phyloP scores from a whole-genome alignment of 805 yeast species.

The Saitoella complicata region DNA sequence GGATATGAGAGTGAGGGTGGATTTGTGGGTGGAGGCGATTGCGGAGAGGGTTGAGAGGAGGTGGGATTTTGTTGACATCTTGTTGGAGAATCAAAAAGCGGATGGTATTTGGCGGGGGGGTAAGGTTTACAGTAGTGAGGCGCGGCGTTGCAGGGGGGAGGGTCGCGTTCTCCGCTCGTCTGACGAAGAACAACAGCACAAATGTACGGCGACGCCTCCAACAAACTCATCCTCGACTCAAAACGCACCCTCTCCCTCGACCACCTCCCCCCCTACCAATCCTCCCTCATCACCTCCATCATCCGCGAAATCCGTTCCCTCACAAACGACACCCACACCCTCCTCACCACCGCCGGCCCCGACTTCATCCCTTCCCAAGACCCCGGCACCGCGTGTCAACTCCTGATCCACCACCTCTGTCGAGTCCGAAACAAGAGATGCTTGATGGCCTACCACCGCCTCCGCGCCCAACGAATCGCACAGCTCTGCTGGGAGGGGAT shows the following conservation, averaged over 20 bases:
- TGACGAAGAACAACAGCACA: too few species aligned
- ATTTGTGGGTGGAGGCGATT: too few species aligned
- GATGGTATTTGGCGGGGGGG: too few species aligned
- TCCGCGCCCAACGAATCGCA: constrained; percentile 51
- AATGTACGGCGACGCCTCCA: constrained; percentile 84
- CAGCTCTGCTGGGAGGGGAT: constrained; percentile 47
- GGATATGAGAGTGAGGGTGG: too few species aligned
- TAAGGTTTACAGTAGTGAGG: too few species aligned
- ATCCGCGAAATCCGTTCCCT: constrained; percentile 46
- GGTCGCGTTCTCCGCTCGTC: too few species aligned
- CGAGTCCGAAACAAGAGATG: constrained; percentile 85
- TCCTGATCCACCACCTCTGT: constrained; percentile 53
- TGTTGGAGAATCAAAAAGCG: too few species aligned
- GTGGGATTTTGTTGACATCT: too few species aligned
- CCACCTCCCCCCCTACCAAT: constrained; percentile 51
- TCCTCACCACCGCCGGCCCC: constrained; percentile 16
- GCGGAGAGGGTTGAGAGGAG: too few species aligned
- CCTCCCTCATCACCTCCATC: constrained; percentile 52
- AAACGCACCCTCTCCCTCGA: constrained; percentile 56
- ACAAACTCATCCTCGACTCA: constrained; percentile 72
- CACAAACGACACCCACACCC: constrained; percentile 35
- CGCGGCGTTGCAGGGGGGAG: too few species aligned
- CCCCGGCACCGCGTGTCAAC: constrained; percentile 20
- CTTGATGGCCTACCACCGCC: constrained; percentile 63
- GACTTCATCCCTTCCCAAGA: constrained; percentile 16